A percentile compares a stretch with the other conserved stretches of the same genome.
Evolutionary conservation across 2,329 filamentous ascomycete species (phyloP).

Genomic region (Stagonosporopsis rhizophila): DNA sequence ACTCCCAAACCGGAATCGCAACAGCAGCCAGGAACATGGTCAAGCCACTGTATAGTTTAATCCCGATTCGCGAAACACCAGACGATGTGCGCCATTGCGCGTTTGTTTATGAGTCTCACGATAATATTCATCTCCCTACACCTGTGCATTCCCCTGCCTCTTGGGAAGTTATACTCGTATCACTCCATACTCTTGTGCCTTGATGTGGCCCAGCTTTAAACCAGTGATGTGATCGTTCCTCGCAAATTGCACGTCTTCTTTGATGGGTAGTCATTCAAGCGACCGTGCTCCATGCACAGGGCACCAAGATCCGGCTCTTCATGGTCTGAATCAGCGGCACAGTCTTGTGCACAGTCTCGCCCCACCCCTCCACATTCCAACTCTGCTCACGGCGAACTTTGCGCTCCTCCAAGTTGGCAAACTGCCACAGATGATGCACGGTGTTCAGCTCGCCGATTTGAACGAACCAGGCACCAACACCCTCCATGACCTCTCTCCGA

Average conservation of each 20-base stretch:
- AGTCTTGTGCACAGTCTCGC: slow-evolving; percentile 96
- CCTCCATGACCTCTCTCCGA: slow-evolving; percentile 96
- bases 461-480: slow-evolving; percentile 97
- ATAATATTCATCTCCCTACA: neutral
- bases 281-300: slow-evolving; percentile 96
- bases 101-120: neutral
- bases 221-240: neutral
- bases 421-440: slow-evolving; percentile 98
- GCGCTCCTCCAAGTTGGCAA: slow-evolving; percentile 93
- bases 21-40: slow-evolving; percentile 2
- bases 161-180: neutral
- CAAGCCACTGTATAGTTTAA: neutral
- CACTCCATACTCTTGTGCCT: neutral
- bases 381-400: slow-evolving; percentile 90
- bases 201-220: neutral
- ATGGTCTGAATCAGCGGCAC: slow-evolving; percentile 96
- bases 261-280: slow-evolving; percentile 59
- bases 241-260: neutral
- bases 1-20: slow-evolving; percentile 12
- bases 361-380: slow-evolving; percentile 95
- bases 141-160: neutral
- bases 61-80: no score
- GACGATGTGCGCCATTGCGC: neutral
- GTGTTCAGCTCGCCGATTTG: slow-evolving; percentile 98
- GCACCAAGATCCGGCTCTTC: slow-evolving; percentile 91